Conservation (phyloP, 2,329 filamentous ascomycete species). For the Aspergillus viridinutans region DNA sequence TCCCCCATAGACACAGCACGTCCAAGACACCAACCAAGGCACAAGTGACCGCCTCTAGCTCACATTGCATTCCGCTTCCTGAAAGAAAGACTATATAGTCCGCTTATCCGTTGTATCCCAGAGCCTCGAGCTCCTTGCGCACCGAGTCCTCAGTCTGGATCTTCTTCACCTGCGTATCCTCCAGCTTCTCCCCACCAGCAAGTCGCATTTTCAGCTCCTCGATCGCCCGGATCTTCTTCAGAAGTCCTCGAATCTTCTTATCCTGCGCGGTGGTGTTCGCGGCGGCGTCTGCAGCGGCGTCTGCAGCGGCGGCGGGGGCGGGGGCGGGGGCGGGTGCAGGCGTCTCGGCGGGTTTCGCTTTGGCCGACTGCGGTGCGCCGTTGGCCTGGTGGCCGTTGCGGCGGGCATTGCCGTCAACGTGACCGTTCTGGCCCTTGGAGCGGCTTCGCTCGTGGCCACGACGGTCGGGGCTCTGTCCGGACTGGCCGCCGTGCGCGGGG, state of each 20-base stretch:
- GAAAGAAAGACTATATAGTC: background rate
- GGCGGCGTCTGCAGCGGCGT: constrained; percentile 13
- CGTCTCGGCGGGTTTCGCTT: constrained; percentile 22
- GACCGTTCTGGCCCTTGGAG: constrained; percentile 41
- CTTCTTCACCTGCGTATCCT: constrained; percentile 98
- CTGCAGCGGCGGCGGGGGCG: constrained; percentile 21
- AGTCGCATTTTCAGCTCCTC: constrained; percentile 97
- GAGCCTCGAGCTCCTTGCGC: constrained; percentile 70
- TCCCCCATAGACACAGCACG: background rate
- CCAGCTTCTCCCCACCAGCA: constrained; percentile 90
- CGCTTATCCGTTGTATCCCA: constrained; percentile 48
- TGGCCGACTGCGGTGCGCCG: constrained; percentile 29
- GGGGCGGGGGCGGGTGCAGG: constrained; percentile 28
- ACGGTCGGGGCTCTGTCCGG: constrained; percentile 58
- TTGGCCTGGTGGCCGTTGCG: constrained; percentile 21
- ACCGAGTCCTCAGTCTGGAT: constrained; percentile 84
- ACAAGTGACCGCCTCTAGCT: background rate
- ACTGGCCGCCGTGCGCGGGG: constrained; percentile 35
- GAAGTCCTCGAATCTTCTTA: constrained; percentile 87
- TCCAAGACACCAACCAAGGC: background rate
- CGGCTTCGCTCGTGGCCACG: constrained; percentile 55
- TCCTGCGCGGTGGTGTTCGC: constrained; percentile 65
- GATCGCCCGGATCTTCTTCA: constrained; percentile 97
- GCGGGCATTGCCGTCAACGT: constrained; percentile 22
- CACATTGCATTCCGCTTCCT: background rate